Evolutionary conservation across 2,329 filamentous ascomycete genomes (phyloP), one percentile per base, ranked within the genome.

Genomic region (Talaromyces albobiverticillius): DNA sequence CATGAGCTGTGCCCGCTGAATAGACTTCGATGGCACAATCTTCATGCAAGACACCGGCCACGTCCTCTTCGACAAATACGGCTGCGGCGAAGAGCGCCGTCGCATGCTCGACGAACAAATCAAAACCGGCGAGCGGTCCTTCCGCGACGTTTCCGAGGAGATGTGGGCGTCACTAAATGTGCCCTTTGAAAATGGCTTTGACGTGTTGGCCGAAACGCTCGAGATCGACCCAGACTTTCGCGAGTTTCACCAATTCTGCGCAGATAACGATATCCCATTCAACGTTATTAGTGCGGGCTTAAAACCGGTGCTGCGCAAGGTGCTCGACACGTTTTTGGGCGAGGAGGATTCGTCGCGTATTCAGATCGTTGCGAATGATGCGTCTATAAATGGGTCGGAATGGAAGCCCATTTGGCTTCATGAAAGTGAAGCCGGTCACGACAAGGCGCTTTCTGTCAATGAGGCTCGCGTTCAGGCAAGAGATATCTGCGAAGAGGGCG

Each of bases 21-120:
- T n/a, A 86, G 84, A 88, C 68, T 88, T 88, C 61, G 85, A 88
- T 67, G 85, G 85, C 58, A 88, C 85, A 3, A 88, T 88, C 59
- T 87, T 86, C 75, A 85, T 85, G 78, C 83, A 87, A 76, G 83
- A 86, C 61, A 87, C 82, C 1, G 86, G 86, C 42, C 85, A 88
- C 65, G 79, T 87, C 59, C 80, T 88, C 47, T 86, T 87, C 69
- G 84, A 87, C 65, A 76, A 76, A 61, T 79, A 84, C 60, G 84
- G 85, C 49, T 87, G 84, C 68, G 85, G 85, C 25, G 71, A 75
- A 20, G 74, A 79, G 57, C 75, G 76, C 54, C 79, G 84, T 47
- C 70, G 80, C 54, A 62, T 78, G 38, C 79, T 87, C 48, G 84
- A 87, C 56, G 73, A 80, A 56, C 82, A 88, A 62, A 85, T 88